Conservation (phyloP, 352 stramenopile species). For the Pythium folliculosum region DNA sequence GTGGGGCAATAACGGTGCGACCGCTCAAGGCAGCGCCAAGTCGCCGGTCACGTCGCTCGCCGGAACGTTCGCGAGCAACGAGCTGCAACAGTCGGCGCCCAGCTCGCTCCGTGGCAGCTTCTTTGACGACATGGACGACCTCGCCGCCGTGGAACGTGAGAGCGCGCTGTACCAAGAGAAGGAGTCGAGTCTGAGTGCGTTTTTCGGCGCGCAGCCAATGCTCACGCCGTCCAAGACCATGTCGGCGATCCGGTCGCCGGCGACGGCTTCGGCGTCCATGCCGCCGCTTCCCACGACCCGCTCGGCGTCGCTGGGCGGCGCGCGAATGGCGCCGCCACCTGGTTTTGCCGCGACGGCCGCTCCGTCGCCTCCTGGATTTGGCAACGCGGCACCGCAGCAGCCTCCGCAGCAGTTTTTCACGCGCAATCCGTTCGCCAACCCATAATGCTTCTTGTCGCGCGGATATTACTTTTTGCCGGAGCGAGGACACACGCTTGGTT, state of each 20-base stretch:
- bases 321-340: conserved; percentile 36
- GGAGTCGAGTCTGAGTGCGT: conserved; percentile 72
- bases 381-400: background rate
- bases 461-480: too few relatives aligned
- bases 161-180: conserved; percentile 69
- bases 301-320: conserved; percentile 31
- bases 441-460: conserved; percentile 29
- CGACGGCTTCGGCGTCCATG: background rate
- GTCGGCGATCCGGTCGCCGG: conserved; percentile 18
- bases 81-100: conserved; percentile 10
- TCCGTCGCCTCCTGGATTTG: conserved; percentile 31
- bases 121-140: conserved; percentile 63
- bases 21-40: background rate
- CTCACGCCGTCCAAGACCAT: conserved; percentile 12
- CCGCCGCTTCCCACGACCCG: conserved; percentile 11
- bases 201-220: conserved; percentile 38
- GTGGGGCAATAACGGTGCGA: conserved; percentile 45
- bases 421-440: conserved; percentile 64
- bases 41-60: conserved; percentile 15
- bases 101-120: conserved; percentile 6
- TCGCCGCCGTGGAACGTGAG: conserved; percentile 72
- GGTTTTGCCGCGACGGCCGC: conserved; percentile 20
- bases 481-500: too few relatives aligned
- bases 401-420: conserved; percentile 42
- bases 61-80: background rate